Conservation (phyloP, 2,329 filamentous ascomycete species). For the Fusarium torreyae region DNA sequence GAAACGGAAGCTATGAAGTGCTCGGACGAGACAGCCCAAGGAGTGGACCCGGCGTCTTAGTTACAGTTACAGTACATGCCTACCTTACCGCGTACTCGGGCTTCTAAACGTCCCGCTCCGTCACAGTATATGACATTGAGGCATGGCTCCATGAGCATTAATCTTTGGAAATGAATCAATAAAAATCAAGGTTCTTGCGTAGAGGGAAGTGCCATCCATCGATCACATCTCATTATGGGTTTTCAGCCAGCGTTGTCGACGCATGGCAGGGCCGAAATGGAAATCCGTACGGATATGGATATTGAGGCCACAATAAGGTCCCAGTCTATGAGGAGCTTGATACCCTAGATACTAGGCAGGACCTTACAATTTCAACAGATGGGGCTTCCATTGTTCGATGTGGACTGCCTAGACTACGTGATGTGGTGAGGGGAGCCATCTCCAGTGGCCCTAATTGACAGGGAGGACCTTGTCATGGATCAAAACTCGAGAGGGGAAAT, state of each 20-base stretch:
- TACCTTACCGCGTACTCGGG: constrained; percentile 1
- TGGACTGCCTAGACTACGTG: constrained; percentile 5
- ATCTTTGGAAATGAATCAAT: constrained; percentile 9
- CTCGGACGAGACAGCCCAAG: constrained; percentile 37
- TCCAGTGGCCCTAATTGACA: constrained; percentile 22
- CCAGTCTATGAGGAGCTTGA: constrained; percentile 1
- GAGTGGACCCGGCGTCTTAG: constrained; percentile 33
- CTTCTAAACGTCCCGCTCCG: not conserved
- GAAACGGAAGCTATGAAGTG: constrained; percentile 35
- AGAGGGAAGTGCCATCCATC: constrained; percentile 18
- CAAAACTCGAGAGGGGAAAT: constrained; percentile 13
- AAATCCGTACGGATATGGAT: constrained; percentile 15
- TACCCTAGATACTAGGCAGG: constrained; percentile 11
- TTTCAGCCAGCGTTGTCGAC: constrained; percentile 31
- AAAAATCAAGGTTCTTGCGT: not conserved
- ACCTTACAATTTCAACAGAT: constrained; percentile 4
- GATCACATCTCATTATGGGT: constrained; percentile 35
- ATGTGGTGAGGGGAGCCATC: constrained; percentile 18
- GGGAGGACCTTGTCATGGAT: constrained; percentile 29
- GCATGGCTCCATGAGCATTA: constrained; percentile 4
- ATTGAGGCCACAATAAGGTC: constrained; percentile 4
- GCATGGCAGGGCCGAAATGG: constrained; percentile 1
- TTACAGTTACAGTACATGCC: not conserved
- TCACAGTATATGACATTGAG: constrained; percentile 8
- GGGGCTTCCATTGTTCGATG: constrained; percentile 18